These are phyloP conservation scores for Gnomoniopsis smithogilvyi DNA, from an alignment of 2,329 filamentous ascomycete species.

Conservation along the genomic window DNA sequence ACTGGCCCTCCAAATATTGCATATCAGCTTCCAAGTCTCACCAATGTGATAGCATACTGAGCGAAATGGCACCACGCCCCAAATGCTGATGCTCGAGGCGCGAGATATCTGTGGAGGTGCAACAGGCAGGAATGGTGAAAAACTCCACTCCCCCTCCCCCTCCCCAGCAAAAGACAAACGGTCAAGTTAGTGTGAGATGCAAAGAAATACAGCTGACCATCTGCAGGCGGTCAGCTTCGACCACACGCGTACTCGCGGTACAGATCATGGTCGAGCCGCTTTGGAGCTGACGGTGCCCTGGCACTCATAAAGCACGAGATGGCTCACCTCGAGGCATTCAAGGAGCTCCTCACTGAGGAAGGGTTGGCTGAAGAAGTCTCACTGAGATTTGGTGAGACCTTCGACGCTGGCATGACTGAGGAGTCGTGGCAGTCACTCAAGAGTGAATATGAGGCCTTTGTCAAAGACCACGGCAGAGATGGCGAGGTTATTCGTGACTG, in stretches of 20 bases:
- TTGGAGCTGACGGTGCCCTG: conserved; percentile 26
- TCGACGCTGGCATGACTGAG: conserved; percentile 30
- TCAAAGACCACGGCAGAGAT: conserved; percentile 25
- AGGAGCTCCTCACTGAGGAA: conserved; percentile 12
- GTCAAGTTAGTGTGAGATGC: neutral
- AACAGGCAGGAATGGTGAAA: conserved; percentile 24
- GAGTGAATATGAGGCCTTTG: conserved; percentile 25
- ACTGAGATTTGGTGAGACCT: conserved; percentile 28
- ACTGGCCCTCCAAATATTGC: neutral
- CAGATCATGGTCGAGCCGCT: conserved; percentile 24
- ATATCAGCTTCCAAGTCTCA: neutral
- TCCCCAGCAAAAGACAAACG: neutral
- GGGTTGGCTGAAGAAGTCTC: conserved; percentile 27
- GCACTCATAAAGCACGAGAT: conserved; percentile 27
- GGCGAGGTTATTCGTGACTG: conserved; percentile 25
- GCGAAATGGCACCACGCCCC: conserved; percentile 14
- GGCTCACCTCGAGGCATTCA: conserved; percentile 25
- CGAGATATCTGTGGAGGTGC: conserved; percentile 21
- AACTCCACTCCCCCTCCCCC: too few relatives aligned
- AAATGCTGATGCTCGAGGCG: conserved; percentile 20
- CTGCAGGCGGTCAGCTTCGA: conserved; percentile 19
- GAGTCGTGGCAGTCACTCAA: conserved; percentile 27
- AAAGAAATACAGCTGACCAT: neutral
- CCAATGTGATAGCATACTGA: conserved; percentile 17
- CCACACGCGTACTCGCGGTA: conserved; percentile 29